Conservation (phyloP, 257 asterid genomes). For the Mentha longifolia region DNA sequence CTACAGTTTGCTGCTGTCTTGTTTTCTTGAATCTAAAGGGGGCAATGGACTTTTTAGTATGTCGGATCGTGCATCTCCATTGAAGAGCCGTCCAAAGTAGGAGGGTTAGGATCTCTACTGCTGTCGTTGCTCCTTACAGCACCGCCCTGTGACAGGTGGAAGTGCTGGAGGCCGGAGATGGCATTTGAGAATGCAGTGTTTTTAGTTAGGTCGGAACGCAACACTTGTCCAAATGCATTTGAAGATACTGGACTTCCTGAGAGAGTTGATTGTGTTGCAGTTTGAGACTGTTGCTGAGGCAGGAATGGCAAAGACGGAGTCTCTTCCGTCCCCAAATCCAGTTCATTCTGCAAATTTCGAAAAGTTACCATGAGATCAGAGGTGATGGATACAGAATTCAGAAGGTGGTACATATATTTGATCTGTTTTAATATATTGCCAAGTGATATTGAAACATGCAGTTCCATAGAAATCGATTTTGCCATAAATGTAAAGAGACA, state of each 20-base stretch:
- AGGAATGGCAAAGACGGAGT: slow-evolving; percentile 56
- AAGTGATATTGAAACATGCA: too few species aligned
- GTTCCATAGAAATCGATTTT: too few species aligned
- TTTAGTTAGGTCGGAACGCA: slow-evolving; percentile 51
- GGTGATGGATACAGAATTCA: too few species aligned
- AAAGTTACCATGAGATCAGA: too few species aligned
- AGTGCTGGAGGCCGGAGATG: slow-evolving; percentile 66
- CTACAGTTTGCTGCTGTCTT: too few species aligned
- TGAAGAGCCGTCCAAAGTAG: slow-evolving; percentile 54
- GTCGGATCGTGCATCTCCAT: slow-evolving; percentile 58
- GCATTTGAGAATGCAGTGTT: slow-evolving; percentile 63
- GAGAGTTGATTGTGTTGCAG: slow-evolving; percentile 44
- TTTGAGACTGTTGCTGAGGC: slow-evolving; percentile 48
- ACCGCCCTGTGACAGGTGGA: slow-evolving; percentile 57
- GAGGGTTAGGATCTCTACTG: slow-evolving; percentile 49
- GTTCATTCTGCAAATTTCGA: slow-evolving; percentile 51
- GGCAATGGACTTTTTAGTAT: too few species aligned
- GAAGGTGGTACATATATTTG: too few species aligned
- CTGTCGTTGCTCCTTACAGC: slow-evolving; percentile 45
- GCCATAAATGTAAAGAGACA: too few species aligned
- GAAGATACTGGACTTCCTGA: slow-evolving; percentile 48
- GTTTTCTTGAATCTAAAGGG: too few species aligned
- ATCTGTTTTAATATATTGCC: too few species aligned
- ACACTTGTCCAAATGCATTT: slow-evolving; percentile 51
- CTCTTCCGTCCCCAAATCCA: slow-evolving; percentile 57